Percentiles rank a stretch among this genome's conserved stretches.
Conservation (phyloP, 2,329 filamentous ascomycete species). For the Anisogramma anomala region DNA sequence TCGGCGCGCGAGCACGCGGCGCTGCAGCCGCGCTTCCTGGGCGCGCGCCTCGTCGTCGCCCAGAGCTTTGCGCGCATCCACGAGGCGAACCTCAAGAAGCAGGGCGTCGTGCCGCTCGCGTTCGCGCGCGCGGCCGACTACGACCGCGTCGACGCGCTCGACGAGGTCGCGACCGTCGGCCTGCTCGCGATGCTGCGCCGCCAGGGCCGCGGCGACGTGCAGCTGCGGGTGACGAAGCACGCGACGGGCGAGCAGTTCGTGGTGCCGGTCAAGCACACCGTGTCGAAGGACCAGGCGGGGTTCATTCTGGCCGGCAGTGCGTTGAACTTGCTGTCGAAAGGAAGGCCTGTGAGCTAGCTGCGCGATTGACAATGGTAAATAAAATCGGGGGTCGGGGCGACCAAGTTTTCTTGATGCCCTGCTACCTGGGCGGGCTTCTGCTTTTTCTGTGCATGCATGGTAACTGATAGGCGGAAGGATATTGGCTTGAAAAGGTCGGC, state of each 20-base stretch:
- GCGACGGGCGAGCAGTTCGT: constrained; percentile 50
- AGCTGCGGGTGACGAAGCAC: constrained; percentile 52
- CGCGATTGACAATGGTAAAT: background rate
- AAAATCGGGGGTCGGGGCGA: background rate
- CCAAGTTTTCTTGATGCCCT: too few relatives aligned
- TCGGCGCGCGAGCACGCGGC: constrained; percentile 79
- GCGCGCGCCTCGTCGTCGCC: constrained; percentile 70
- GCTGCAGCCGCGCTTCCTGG: constrained; percentile 73
- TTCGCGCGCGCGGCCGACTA: constrained; percentile 86
- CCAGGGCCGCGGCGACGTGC: constrained; percentile 67
- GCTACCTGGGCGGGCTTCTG: too few relatives aligned
- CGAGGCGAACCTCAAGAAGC: constrained; percentile 92
- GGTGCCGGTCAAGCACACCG: constrained; percentile 73
- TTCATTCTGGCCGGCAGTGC: constrained; percentile 93
- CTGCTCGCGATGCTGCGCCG: constrained; percentile 69
- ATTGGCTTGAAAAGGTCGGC: too few relatives aligned
- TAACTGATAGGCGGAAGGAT: too few relatives aligned
- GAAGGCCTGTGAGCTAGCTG: background rate
- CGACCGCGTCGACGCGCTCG: constrained; percentile 69
- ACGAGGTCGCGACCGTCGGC: constrained; percentile 72
- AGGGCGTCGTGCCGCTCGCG: constrained; percentile 88
- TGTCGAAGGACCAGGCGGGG: constrained; percentile 79
- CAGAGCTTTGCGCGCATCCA: constrained; percentile 80
- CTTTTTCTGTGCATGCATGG: too few relatives aligned
- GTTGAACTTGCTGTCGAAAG: constrained; percentile 73